Evolutionary conservation across 2,329 filamentous ascomycete species (phyloP).

Genomic region (Botryotinia globosa): DNA sequence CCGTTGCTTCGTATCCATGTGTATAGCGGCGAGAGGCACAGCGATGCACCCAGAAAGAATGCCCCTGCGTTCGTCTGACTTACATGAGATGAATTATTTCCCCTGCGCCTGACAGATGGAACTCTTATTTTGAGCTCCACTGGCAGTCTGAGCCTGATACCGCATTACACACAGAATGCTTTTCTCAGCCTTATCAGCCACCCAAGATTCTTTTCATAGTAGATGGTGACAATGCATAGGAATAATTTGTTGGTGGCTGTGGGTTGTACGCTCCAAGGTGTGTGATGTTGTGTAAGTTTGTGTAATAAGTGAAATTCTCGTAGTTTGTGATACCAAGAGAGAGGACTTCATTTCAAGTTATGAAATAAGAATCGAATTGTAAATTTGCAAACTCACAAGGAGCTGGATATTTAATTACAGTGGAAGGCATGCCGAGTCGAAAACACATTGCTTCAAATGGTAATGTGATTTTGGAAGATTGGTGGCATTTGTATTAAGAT

Average conservation of each 20-base stretch:
- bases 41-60: neutral
- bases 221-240: neutral
- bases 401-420: neutral
- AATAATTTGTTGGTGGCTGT: neutral
- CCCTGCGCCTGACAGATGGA: neutral
- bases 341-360: neutral
- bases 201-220: neutral
- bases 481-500: neutral
- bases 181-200: conserved; percentile 7
- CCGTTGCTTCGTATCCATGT: neutral
- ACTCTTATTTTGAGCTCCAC: neutral
- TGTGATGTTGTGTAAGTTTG: neutral
- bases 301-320: neutral
- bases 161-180: neutral
- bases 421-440: neutral
- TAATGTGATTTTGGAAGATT: neutral
- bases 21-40: conserved; percentile 10
- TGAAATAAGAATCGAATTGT: neutral
- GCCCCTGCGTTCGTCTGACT: neutral
- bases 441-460: neutral
- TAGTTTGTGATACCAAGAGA: neutral
- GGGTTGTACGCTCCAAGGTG: neutral
- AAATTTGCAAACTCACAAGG: neutral
- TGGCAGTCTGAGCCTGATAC: neutral
- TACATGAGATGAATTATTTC: conserved; percentile 8